These are phyloP conservation scores for Medicago arabica DNA, from an alignment of 306 rosid species.

Conservation along the genomic window DNA sequence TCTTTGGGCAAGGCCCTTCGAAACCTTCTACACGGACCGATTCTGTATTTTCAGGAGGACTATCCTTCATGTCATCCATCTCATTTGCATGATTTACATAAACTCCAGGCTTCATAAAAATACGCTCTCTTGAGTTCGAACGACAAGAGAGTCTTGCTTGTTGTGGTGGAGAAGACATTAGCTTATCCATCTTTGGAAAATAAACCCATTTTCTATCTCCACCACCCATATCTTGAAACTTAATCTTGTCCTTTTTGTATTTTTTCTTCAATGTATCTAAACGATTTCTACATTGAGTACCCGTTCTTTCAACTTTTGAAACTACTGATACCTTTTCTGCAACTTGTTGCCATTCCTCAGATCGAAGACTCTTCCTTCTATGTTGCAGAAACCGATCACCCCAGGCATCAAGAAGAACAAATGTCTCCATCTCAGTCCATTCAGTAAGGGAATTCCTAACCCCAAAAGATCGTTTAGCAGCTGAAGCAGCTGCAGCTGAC, in stretches of 20 bases:
- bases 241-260: constrained; percentile 83
- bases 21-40: constrained; percentile 58
- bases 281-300: constrained; percentile 85
- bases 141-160: constrained; percentile 76
- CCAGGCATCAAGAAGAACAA: constrained; percentile 86
- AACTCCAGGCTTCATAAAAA: constrained; percentile 66
- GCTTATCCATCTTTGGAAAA: constrained; percentile 76
- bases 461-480: constrained; percentile 62
- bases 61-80: constrained; percentile 75
- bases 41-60: constrained; percentile 78
- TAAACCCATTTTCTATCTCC: constrained; percentile 73
- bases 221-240: constrained; percentile 48
- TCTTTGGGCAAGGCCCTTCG: constrained; percentile 67
- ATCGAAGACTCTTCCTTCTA: constrained; percentile 88
- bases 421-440: constrained; percentile 85
- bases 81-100: constrained; percentile 71
- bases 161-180: constrained; percentile 66
- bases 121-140: constrained; percentile 73
- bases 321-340: constrained; percentile 82
- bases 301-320: constrained; percentile 77
- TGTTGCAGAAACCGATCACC: constrained; percentile 82
- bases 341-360: constrained; percentile 95
- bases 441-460: constrained; percentile 77
- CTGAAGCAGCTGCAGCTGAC: constrained; percentile 45
- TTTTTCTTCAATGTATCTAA: constrained; percentile 89